Evolutionary conservation across 805 yeast genomes (phyloP).

Genomic region (Starmerella gropengiesseri): DNA sequence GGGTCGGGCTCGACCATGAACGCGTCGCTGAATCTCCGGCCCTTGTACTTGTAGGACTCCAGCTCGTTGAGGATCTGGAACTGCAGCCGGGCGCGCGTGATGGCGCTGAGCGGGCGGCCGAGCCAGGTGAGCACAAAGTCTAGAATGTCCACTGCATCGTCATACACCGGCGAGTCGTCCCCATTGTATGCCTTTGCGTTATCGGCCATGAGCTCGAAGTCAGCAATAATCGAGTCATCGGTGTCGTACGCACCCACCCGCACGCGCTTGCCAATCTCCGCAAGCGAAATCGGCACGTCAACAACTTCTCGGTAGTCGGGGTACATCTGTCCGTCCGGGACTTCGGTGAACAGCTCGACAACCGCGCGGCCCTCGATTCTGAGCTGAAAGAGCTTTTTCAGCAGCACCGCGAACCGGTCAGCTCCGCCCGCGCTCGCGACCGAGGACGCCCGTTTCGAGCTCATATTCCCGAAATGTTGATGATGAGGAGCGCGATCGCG

Average conservation of each 20-base stretch:
- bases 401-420: constrained; percentile 18
- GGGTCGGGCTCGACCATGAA: constrained; percentile 65
- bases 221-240: constrained; percentile 40
- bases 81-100: constrained; percentile 22
- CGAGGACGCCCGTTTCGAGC: constrained; percentile 10
- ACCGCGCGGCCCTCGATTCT: constrained; percentile 24
- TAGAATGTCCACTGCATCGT: constrained; percentile 47
- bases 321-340: constrained; percentile 63
- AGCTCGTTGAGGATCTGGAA: constrained; percentile 21
- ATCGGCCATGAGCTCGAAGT: constrained; percentile 52
- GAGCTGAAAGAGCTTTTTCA: constrained; percentile 18
- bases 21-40: constrained; percentile 49
- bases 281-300: constrained; percentile 53
- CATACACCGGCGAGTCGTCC: constrained; percentile 51
- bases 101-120: constrained; percentile 27
- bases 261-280: constrained; percentile 48
- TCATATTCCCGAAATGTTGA: constrained; percentile 2
- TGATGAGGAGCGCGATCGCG: background rate
- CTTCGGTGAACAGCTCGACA: constrained; percentile 47
- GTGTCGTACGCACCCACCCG: constrained; percentile 31
- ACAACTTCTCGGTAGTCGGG: constrained; percentile 71
- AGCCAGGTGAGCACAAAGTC: constrained; percentile 46
- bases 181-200: constrained; percentile 71
- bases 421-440: constrained; percentile 3
- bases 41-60: constrained; percentile 27